Base-by-base conservation (phyloP, 495 filamentous ascomycete species). In the Tricharina praecox region DNA sequence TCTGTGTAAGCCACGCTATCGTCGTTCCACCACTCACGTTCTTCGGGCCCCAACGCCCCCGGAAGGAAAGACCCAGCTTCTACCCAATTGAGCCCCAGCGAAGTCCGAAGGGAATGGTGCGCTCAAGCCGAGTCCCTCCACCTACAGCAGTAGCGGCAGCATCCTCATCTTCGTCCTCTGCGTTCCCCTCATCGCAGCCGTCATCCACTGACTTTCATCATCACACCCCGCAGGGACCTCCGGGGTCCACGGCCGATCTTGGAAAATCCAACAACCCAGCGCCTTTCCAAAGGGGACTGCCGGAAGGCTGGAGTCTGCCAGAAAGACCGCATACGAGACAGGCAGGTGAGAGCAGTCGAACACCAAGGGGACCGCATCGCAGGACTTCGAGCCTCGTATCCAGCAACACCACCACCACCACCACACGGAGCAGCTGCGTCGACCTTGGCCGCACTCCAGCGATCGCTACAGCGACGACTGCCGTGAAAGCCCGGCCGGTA, bases 81-180 rank as follows among this genome's bases (percentile, higher is more conserved):
- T 50, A 48, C n/a, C n/a, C n/a, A n/a, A n/a, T n/a, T n/a, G n/a
- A n/a, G n/a, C n/a, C n/a, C n/a, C n/a, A 58, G 46, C 56, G 48
- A 47, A 51, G 44, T 24, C 44, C 51, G 54, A 38, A 55, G 58
- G 56, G 56, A 55, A 59, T 59, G 56, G 56, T 59, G 56, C 44
- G 55, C 47, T 59, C 55, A 51, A 58, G 50, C 49, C 54, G 54
- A 53, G 51, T 49, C 41, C 30, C 25, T n/a, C n/a, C n/a, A n/a
- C n/a, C n/a, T n/a, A n/a, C n/a, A 50, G 50, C 50, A 57, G 54
- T 37, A 45, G 33, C 43, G 55, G 38, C 53, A 48, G 45, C 55
- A 47, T 51, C 53, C 47, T 53, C 52, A 51, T 57, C 54, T 32
- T 52, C 45, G 42, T 45, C 45, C 50, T 47, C 45, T 40, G 39